Evolutionary conservation across 352 stramenopile species (phyloP).

Genomic region (Globisporangium barbulae): DNA sequence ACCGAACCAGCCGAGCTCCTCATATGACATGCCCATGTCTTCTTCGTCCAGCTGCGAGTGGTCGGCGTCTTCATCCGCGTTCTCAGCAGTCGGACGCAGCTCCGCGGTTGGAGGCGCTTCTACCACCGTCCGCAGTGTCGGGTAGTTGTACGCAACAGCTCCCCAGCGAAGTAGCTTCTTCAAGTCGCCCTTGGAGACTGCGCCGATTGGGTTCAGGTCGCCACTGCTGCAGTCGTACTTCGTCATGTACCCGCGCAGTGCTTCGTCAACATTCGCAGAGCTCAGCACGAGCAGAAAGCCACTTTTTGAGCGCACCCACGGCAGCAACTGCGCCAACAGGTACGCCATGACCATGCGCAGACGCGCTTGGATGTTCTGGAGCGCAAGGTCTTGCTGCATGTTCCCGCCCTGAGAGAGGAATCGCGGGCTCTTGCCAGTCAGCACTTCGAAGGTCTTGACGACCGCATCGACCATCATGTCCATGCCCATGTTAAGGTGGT

Average conservation of each 20-base stretch:
- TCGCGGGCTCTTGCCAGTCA: constrained; percentile 87
- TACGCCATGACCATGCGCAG: constrained; percentile 98
- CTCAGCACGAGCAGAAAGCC: constrained; percentile 97
- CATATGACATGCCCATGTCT: constrained; percentile 99
- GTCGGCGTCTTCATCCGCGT: constrained; percentile 52
- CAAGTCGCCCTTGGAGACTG: constrained; percentile 94
- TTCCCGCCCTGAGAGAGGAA: constrained; percentile 91
- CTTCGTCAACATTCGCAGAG: constrained; percentile 98
- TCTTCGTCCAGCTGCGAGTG: constrained; percentile 97
- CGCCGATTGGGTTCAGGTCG: constrained; percentile 98
- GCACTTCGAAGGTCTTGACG: constrained; percentile 67
- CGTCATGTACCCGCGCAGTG: constrained; percentile 98
- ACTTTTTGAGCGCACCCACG: constrained; percentile 91
- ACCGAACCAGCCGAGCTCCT: constrained; percentile 96
- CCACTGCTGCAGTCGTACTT: constrained; percentile 99
- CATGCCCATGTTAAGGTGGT: constrained; percentile 95
- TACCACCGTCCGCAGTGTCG: constrained; percentile 89
- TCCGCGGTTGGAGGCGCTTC: constrained; percentile 95
- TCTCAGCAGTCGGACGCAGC: constrained; percentile 89
- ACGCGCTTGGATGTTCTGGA: constrained; percentile 98
- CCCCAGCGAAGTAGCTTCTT: constrained; percentile 95
- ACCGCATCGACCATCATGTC: constrained; percentile 92
- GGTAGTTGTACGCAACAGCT: constrained; percentile 88
- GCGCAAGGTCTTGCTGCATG: constrained; percentile 93
- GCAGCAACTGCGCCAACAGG: constrained; percentile 95